Evolutionary conservation across 176 grass and related monocot genomes (phyloP), one percentile per base, ranked within the genome.

Genomic region (barley (Hordeum vulgare)): DNA sequence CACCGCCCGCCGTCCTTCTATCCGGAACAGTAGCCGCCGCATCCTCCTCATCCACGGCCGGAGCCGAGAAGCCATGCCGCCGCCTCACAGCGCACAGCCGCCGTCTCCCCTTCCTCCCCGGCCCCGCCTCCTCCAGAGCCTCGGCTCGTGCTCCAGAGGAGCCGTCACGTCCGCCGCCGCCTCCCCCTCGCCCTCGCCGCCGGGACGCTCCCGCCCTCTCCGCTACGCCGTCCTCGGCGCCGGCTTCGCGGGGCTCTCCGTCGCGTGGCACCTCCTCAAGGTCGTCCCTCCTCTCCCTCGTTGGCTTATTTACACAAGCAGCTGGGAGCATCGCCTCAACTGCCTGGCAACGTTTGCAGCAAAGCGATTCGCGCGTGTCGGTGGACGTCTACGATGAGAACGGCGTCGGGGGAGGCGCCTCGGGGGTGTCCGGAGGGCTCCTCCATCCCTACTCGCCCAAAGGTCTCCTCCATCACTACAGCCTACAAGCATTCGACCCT

Each of bases 251-350:
- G 93, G 96, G 12, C 74, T 95, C 41, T 98, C 96, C 27, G 96
- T 98, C 35, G 93, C 92, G 11, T 98, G 96, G 96, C 82, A 98
- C 81, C 90, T 98, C 86, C 96, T 98, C 80, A 98, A 95, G 90
- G 93, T 93, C 11, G 4, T 5, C 11, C 42, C 23, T 61, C 51
- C 56, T 71, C 54, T 2, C 21, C n/a, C 44, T 2, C 29, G 15
- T 14, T 8, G 1, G 15, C 4, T 41, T 40, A 2, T 15, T 42
- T 75, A 3, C 49, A 8, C 51, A 8, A 17, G 21, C 49, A 28
- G 7, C 51, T 70, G 25, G 17, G 20, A 70, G 61, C 54, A 11
- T n/a, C n/a, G 14, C 53, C 87, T 85, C 53, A 81, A 31, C 24
- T 21, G 18, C 56, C 14, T 65, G 35, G 40, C 51, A 21, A 21